Conservation (phyloP, 768 basidiomycete genomes). For the Suillus variegatus region DNA sequence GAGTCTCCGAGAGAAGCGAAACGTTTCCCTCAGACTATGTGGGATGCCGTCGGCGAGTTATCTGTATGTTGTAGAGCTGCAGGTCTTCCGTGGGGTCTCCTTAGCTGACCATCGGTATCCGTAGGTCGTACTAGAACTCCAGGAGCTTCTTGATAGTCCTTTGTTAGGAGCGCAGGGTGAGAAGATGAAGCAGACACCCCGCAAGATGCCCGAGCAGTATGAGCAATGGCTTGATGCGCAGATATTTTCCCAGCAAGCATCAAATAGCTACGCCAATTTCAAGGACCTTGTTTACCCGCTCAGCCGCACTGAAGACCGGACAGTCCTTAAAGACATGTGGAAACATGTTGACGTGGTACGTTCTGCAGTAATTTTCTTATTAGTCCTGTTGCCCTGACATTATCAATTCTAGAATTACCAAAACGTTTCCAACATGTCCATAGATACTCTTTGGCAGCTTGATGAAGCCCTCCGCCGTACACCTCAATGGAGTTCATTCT, state of each 20-base stretch:
- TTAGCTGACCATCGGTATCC: slow-evolving; percentile 1
- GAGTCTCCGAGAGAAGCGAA: slow-evolving; percentile 74
- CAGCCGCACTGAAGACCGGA: slow-evolving; percentile 49
- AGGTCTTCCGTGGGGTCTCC: not conserved
- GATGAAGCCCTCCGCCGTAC: slow-evolving; percentile 47
- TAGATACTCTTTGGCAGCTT: slow-evolving; percentile 68
- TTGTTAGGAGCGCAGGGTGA: slow-evolving; percentile 58
- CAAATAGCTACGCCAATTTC: slow-evolving; percentile 48
- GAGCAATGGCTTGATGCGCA: slow-evolving; percentile 73
- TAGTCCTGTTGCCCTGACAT: not conserved
- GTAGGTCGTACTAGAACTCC: slow-evolving; percentile 66
- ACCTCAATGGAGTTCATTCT: slow-evolving; percentile 63
- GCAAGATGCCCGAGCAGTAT: slow-evolving; percentile 60
- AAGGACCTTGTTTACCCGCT: slow-evolving; percentile 62
- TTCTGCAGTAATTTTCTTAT: slow-evolving; percentile 7
- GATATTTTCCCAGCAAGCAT: slow-evolving; percentile 58
- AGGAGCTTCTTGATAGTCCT: slow-evolving; percentile 62
- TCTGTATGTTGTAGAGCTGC: slow-evolving; percentile 46
- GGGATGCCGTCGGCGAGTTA: slow-evolving; percentile 82
- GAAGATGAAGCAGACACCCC: slow-evolving; percentile 49
- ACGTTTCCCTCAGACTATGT: slow-evolving; percentile 76
- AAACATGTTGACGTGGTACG: slow-evolving; percentile 58
- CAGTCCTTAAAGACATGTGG: slow-evolving; percentile 65
- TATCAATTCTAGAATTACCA: slow-evolving; percentile 58
- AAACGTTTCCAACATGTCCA: slow-evolving; percentile 47